Evolutionary conservation across 345 rosid genomes (phyloP), one percentile per base, ranked within the genome.

Genomic region (Chamaenerion angustifolium): DNA sequence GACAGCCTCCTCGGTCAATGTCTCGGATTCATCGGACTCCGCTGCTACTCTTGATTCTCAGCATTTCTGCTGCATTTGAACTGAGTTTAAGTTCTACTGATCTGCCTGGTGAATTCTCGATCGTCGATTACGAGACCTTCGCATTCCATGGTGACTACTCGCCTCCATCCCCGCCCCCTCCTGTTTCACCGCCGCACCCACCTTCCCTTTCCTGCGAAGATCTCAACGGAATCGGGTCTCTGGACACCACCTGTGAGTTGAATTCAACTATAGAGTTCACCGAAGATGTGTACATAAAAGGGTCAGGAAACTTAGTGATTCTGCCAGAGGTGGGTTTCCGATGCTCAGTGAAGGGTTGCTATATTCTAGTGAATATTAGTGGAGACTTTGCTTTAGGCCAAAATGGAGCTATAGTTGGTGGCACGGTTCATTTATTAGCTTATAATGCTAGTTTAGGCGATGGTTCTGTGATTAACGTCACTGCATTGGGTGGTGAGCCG

Each of bases 401-500:
- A 16, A 53, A 54, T 41, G 68, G 76, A 40, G 40, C 14, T 16
- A 37, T 78, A 1, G 27, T 42, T 35, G 73, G 75, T 0, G 85
- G 82, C 12, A 65, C 80, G 7, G 61, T 78, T 16, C 51, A 49
- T 35, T 57, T 81, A 10, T 50, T 68, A 12, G 82, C 89, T 43
- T 16, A 25, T 11, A 81, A 68, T 21, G 82, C 64, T 16, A 64
- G 64, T 31, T 68, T 78, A 12, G 18, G 18, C 11, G 13, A 25
- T 4, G 73, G 75, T 35, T 81, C 82, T 16, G 47, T 69, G 61
- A 61, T 81, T 13, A 73, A 78, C 48, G 77, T 68, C 11, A 65
- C 78, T 40, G 77, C 68, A 13, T 66, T 81, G 65, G 84, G 77
- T 0, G 88, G 88, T 18, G 65, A 63, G 41, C 82, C 88, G 1